phyloP scores from a whole-genome alignment of 768 basidiomycete genomes.

The Cystofilobasidium ferigula region DNA sequence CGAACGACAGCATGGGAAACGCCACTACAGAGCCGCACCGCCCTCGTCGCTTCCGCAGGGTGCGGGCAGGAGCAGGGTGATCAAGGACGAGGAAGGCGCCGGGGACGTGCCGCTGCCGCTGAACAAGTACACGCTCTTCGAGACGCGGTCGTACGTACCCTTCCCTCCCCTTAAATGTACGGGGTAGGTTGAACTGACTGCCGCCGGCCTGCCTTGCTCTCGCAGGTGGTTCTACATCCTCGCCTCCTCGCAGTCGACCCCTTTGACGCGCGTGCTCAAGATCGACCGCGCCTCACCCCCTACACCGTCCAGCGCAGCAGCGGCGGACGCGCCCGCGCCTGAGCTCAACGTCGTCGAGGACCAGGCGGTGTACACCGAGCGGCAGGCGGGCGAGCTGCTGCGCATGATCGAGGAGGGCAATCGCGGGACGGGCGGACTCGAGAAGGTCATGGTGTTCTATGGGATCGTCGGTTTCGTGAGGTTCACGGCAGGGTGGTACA shows the following conservation, averaged over 20 bases:
- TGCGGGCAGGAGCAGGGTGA: background rate
- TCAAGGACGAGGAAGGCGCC: background rate
- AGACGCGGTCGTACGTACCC: constrained; percentile 52
- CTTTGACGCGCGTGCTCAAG: constrained; percentile 81
- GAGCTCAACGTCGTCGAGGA: constrained; percentile 74
- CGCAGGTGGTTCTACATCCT: constrained; percentile 69
- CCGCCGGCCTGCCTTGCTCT: background rate
- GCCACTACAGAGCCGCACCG: no score
- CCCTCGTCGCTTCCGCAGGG: no score
- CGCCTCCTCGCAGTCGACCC: constrained; percentile 77
- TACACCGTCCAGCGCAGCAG: background rate
- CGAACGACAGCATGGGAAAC: no score
- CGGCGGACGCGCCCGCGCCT: constrained; percentile 36
- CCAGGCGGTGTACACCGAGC: constrained; percentile 71
- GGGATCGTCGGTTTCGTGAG: constrained; percentile 82
- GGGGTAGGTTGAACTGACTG: background rate
- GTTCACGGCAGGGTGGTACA: constrained; percentile 93
- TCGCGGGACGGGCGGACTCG: constrained; percentile 72
- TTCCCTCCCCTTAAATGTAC: background rate
- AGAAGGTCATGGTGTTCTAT: constrained; percentile 48
- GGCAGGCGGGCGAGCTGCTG: constrained; percentile 79
- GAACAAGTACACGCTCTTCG: constrained; percentile 87
- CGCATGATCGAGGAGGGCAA: constrained; percentile 96
- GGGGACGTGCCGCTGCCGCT: constrained; percentile 30
- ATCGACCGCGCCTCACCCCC: constrained; percentile 52